phyloP scores from a whole-genome alignment of 768 basidiomycete species.

The Suillus plorans region DNA sequence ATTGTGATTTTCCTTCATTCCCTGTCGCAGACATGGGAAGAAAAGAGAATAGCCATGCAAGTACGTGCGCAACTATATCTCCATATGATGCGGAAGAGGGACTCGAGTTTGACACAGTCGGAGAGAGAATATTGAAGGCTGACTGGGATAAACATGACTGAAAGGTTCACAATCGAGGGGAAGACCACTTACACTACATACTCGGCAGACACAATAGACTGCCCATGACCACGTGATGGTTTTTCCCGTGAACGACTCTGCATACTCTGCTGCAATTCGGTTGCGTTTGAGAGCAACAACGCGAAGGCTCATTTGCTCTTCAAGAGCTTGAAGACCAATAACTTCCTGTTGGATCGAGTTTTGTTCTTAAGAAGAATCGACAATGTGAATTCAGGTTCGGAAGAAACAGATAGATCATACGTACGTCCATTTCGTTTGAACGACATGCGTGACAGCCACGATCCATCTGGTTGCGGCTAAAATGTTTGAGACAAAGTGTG shows the following conservation, averaged over 20 bases:
- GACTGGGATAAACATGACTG: slow-evolving; percentile 27
- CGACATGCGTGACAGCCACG: slow-evolving; percentile 30
- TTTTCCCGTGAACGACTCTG: slow-evolving; percentile 55
- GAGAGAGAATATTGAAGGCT: slow-evolving; percentile 33
- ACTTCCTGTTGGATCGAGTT: slow-evolving; percentile 52
- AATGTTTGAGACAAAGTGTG: slow-evolving; percentile 11
- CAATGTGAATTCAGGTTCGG: not conserved
- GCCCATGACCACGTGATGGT: slow-evolving; percentile 57
- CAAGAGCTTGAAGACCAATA: slow-evolving; percentile 62
- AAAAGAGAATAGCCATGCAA: slow-evolving; percentile 41
- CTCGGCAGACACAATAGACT: slow-evolving; percentile 63
- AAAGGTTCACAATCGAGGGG: not conserved
- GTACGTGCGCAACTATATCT: slow-evolving; percentile 40
- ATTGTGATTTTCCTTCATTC: slow-evolving; percentile 21
- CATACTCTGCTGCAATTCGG: slow-evolving; percentile 48
- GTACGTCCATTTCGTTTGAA: slow-evolving; percentile 33
- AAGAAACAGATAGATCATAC: slow-evolving; percentile 15
- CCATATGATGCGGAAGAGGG: slow-evolving; percentile 43
- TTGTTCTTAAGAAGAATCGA: slow-evolving; percentile 29
- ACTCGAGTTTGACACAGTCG: slow-evolving; percentile 28
- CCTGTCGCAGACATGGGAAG: slow-evolving; percentile 25
- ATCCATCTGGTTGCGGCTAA: slow-evolving; percentile 24
- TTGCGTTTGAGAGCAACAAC: slow-evolving; percentile 49
- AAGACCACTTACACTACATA: slow-evolving; percentile 51
- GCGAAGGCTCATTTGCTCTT: slow-evolving; percentile 64